phyloP scores from a whole-genome alignment of 345 rosid species.

The Passiflora organensis region DNA sequence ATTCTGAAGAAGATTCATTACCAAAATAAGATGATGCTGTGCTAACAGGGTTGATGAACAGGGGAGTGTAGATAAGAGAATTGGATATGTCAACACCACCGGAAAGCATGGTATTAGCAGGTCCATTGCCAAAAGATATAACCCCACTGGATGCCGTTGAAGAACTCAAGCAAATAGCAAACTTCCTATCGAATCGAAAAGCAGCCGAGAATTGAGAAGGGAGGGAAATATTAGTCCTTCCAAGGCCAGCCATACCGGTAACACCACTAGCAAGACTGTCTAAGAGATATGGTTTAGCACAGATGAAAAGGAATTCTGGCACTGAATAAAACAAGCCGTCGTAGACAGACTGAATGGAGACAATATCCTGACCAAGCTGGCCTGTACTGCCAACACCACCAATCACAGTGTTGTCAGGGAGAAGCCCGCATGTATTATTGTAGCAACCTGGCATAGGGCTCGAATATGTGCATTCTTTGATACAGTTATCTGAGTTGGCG shows the following conservation, averaged over 20 bases:
- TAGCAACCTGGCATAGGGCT: constrained; percentile 11
- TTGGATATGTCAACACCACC: not conserved
- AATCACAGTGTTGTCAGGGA: constrained; percentile 2
- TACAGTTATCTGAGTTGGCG: constrained; percentile 5
- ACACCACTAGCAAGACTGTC: constrained; percentile 18
- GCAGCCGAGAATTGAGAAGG: constrained; percentile 14
- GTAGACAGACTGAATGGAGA: constrained; percentile 6
- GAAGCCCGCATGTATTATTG: constrained; percentile 7
- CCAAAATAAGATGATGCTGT: not conserved
- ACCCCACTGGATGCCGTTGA: not conserved
- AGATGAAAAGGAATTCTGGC: not conserved
- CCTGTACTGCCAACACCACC: not conserved
- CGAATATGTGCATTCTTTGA: not conserved
- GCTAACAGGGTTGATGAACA: constrained; percentile 6
- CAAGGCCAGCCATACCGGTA: constrained; percentile 17
- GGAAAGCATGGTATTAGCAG: not conserved
- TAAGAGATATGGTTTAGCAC: not conserved
- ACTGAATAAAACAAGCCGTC: constrained; percentile 1
- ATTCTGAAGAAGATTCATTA: not conserved
- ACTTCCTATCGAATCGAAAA: constrained; percentile 9
- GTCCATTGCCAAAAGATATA: constrained; percentile 5
- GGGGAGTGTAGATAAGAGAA: constrained; percentile 8
- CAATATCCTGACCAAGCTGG: constrained; percentile 10
- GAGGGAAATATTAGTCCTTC: constrained; percentile 9
- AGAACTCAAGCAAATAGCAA: constrained; percentile 13